Evolutionary conservation across 305 asterid genomes (phyloP).

Genomic region (Fraxinus dipetala): DNA sequence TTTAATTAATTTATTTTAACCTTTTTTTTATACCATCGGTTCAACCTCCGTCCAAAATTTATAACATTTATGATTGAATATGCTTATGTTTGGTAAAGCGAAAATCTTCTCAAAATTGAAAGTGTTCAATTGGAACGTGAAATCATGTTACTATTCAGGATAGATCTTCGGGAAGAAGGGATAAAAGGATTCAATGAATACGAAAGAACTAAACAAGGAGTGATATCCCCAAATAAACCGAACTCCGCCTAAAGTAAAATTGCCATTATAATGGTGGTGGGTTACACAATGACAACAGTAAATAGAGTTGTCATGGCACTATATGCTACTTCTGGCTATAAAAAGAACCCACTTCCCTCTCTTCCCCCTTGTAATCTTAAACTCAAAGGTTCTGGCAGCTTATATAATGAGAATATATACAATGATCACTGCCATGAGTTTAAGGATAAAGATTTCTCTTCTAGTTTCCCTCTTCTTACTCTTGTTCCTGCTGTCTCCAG

Average conservation of each 20-base stretch:
- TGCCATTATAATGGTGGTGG: not conserved
- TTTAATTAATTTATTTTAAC: not conserved
- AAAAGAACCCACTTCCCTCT: conserved; percentile 16
- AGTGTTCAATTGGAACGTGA: not conserved
- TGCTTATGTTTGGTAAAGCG: not conserved
- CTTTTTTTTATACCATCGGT: not conserved
- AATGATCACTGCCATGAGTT: conserved; percentile 17
- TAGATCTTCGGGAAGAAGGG: not conserved
- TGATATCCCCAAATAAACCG: not conserved
- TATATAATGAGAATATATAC: not conserved
- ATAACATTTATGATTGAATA: not conserved
- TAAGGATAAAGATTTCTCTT: conserved; percentile 15
- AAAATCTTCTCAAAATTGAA: not conserved
- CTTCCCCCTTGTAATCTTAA: conserved; percentile 4
- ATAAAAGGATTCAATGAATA: not conserved
- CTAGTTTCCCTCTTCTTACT: conserved; percentile 16
- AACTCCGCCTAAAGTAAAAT: not conserved
- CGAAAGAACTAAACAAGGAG: not conserved
- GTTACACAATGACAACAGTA: not conserved
- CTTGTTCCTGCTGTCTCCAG: conserved; percentile 19
- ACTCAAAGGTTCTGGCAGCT: not conserved
- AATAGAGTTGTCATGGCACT: not conserved
- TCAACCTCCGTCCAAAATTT: not conserved
- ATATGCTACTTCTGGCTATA: conserved; percentile 30
- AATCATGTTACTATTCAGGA: not conserved